phyloP scores from a whole-genome alignment of 805 yeast species.

The Kuraishia capsulata region DNA sequence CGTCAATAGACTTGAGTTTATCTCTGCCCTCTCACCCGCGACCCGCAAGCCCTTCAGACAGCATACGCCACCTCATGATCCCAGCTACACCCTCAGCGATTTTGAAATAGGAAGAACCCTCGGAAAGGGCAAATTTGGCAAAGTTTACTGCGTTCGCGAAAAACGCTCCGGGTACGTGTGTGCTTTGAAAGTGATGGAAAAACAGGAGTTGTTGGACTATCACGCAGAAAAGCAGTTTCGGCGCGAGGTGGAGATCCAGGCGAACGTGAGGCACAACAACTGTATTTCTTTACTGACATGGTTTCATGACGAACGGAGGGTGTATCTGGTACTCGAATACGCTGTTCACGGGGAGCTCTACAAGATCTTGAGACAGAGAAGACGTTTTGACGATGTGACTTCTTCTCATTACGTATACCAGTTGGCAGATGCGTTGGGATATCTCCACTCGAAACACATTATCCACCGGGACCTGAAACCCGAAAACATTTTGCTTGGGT shows the following conservation, averaged over 20 bases:
- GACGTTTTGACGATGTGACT: constrained; percentile 59
- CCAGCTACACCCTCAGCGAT: constrained; percentile 37
- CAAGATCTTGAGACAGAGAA: constrained; percentile 53
- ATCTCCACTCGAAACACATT: constrained; percentile 70
- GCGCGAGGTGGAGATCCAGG: constrained; percentile 88
- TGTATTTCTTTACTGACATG: constrained; percentile 77
- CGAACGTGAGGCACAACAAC: constrained; percentile 68
- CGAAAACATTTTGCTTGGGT: constrained; percentile 76
- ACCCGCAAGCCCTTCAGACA: no score
- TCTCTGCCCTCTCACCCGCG: no score
- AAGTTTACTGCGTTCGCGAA: constrained; percentile 83
- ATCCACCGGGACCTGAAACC: constrained; percentile 94
- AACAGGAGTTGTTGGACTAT: constrained; percentile 62
- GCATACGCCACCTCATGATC: no score
- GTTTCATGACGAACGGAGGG: constrained; percentile 73
- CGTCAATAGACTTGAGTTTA: no score
- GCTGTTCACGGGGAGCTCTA: constrained; percentile 84
- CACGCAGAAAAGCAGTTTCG: constrained; percentile 80
- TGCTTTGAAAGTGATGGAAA: constrained; percentile 89
- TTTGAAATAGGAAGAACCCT: constrained; percentile 82
- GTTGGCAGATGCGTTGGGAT: constrained; percentile 69
- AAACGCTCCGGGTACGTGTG: constrained; percentile 67
- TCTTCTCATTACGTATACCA: constrained; percentile 80
- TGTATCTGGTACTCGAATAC: constrained; percentile 78
- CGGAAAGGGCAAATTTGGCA: constrained; percentile 92